Conservation (phyloP, 2,329 filamentous ascomycete genomes). For the Pyricularia sp. region DNA sequence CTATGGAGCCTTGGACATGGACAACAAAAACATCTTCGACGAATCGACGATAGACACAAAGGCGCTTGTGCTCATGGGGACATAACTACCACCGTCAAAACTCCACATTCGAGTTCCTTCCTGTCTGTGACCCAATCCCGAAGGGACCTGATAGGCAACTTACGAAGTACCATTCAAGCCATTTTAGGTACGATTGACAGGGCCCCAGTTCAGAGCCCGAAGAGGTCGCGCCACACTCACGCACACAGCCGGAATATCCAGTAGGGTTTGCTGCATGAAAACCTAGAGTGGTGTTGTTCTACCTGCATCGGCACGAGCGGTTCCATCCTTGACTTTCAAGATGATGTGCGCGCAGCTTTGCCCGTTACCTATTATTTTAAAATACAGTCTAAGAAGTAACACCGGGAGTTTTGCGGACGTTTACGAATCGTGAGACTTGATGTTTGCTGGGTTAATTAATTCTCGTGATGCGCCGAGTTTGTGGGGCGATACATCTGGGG, state of each 20-base stretch:
- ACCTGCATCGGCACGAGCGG: too few relatives aligned
- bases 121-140: background rate
- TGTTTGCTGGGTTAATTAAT: background rate
- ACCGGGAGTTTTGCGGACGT: background rate
- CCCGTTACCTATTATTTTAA: too few relatives aligned
- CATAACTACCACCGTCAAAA: background rate
- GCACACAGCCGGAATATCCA: background rate
- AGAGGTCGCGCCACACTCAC: background rate
- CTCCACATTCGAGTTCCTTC: background rate
- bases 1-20: background rate
- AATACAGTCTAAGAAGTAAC: background rate
- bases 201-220: background rate
- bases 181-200: too few relatives aligned
- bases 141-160: background rate
- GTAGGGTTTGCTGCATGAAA: background rate
- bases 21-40: background rate
- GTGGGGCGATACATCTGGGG: background rate
- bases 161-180: too few relatives aligned
- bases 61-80: background rate
- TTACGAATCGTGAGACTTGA: background rate
- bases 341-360: background rate
- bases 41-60: background rate
- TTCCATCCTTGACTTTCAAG: background rate
- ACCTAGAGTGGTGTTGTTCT: background rate
- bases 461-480: background rate